Evolutionary conservation across 345 rosid species (phyloP), one percentile per base, ranked within the genome.

Genomic region (Hibiscus trionum): DNA sequence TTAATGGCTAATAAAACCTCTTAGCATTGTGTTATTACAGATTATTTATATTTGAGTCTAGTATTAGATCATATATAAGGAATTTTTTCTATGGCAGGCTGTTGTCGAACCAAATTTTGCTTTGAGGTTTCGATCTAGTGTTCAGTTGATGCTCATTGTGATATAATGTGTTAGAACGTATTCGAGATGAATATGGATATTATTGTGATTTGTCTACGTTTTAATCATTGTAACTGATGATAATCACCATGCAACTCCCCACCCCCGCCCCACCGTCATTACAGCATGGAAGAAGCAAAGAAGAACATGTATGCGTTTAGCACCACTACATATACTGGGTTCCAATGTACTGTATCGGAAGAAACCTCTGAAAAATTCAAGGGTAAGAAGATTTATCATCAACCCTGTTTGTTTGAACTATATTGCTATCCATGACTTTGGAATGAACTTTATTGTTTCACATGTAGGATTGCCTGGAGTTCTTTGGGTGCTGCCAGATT

Each of bases 211-310:
- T 44, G 7, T 42, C n/a, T 4, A 6, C 39, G 17, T 65, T 42
- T 5, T 42, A 42, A 44, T 42, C 55, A 44, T 66, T 47, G 27
- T 3, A 8, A 14, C 12, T 4, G 35, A 31, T 31, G 35, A 31
- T 31, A 31, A 4, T 31, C 35, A 27, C 31, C 31, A 27, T 27
- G 31, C 31, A 31, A 31, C 35, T 0, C 35, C 35, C 35, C 35
- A 31, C 5, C 8, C 39, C 42, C 42, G 6, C 6, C 37, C 37
- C 26, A 1, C 7, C 71, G 7, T 27, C 15, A 14, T 56, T 64
- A 53, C 82, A 93, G 98, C 81, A 90, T 91, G 97, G 97, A 91
- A 80, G 97, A 91, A 78, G 99, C 97, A 16, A 91, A 89, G 89
- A 90, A 88, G 82, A 95, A 91, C 80, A 86, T 91, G 97, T 95